phyloP scores from a whole-genome alignment of 352 stramenopile species.

The Globisporangium radiosum region DNA sequence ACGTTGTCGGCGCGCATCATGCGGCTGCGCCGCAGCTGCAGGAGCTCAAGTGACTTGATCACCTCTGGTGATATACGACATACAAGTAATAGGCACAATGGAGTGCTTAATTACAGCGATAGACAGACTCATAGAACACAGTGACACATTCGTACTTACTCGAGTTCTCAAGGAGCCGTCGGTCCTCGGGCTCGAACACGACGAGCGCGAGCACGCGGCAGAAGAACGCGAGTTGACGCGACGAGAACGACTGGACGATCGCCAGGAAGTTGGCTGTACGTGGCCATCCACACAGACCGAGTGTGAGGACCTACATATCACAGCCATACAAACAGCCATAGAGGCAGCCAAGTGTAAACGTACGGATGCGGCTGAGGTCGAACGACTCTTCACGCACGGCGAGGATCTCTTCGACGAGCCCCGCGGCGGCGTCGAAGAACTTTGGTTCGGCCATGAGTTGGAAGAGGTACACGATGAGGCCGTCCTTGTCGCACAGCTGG shows the following conservation, averaged over 20 bases:
- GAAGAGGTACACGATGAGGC: slow-evolving; percentile 92
- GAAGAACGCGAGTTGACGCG: slow-evolving; percentile 92
- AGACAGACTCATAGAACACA: neutral
- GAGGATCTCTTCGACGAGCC: slow-evolving; percentile 92
- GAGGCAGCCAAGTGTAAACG: slow-evolving; percentile 40
- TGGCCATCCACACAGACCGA: slow-evolving; percentile 5
- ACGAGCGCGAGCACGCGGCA: slow-evolving; percentile 93
- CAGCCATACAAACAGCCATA: neutral
- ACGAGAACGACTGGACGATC: slow-evolving; percentile 86
- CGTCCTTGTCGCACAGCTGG: slow-evolving; percentile 74
- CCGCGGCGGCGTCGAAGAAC: slow-evolving; percentile 89
- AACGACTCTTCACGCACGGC: slow-evolving; percentile 77
- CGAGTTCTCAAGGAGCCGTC: slow-evolving; percentile 87
- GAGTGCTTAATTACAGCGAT: neutral
- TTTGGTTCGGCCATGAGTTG: slow-evolving; percentile 85
- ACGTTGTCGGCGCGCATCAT: slow-evolving; percentile 78
- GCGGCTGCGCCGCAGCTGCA: slow-evolving; percentile 80
- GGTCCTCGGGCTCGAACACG: slow-evolving; percentile 94
- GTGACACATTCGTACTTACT: slow-evolving; percentile 29
- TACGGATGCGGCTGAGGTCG: slow-evolving; percentile 75
- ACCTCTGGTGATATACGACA: slow-evolving; percentile 45
- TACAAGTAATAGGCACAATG: slow-evolving; percentile 1
- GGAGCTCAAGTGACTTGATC: slow-evolving; percentile 91
- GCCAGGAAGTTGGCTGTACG: slow-evolving; percentile 84
- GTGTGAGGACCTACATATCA: too few species aligned